These are phyloP conservation scores for Ambrosiella xylebori DNA, from an alignment of 2,329 filamentous ascomycete genomes.

Conservation along the genomic window DNA sequence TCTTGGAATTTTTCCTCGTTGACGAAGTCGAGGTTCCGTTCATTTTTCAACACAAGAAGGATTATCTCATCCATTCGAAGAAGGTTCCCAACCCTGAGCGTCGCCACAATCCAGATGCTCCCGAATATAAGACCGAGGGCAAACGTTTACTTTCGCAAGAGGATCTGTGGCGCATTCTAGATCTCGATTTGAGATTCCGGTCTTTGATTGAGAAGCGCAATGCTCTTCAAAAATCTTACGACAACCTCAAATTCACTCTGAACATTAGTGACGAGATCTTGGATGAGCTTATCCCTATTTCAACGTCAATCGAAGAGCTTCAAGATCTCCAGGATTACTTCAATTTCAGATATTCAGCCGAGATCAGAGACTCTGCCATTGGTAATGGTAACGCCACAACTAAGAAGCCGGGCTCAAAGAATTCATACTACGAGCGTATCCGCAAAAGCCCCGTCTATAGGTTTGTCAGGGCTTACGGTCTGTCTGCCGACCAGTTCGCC, in stretches of 20 bases:
- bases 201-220: slow-evolving; percentile 86
- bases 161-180: slow-evolving; percentile 87
- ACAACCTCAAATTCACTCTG: slow-evolving; percentile 46
- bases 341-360: slow-evolving; percentile 76
- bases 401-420: slow-evolving; percentile 70
- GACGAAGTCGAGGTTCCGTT: slow-evolving; percentile 94
- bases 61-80: slow-evolving; percentile 84
- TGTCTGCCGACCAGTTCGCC: slow-evolving; percentile 74
- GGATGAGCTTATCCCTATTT: slow-evolving; percentile 63
- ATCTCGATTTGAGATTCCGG: slow-evolving; percentile 87
- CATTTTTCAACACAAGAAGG: slow-evolving; percentile 94
- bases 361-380: slow-evolving; percentile 63
- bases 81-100: slow-evolving; percentile 44
- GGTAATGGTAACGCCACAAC: slow-evolving; percentile 45
- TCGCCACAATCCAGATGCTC: slow-evolving; percentile 49
- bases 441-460: slow-evolving; percentile 63
- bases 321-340: slow-evolving; percentile 94
- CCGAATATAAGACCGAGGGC: slow-evolving; percentile 57
- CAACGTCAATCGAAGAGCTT: slow-evolving; percentile 80
- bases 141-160: slow-evolving; percentile 84
- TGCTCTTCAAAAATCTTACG: slow-evolving; percentile 60
- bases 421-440: slow-evolving; percentile 67
- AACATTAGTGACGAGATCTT: slow-evolving; percentile 57
- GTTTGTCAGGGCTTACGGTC: slow-evolving; percentile 77
- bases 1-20: slow-evolving; percentile 85